phyloP scores from a whole-genome alignment of 2,329 filamentous ascomycete species.

The Ophiostoma sp. region DNA sequence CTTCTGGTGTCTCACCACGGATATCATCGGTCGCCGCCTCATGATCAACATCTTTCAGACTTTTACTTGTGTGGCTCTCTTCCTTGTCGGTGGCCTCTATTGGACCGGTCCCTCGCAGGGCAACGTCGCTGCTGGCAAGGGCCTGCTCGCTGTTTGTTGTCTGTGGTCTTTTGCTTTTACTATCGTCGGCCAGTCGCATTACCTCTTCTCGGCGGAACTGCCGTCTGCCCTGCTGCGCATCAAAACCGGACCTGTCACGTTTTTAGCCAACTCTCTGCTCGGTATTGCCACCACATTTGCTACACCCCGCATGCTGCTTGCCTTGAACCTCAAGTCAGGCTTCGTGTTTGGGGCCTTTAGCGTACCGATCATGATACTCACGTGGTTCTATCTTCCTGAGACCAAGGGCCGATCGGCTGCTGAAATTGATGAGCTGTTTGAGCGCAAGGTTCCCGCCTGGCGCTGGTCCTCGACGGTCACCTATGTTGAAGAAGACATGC shows the following conservation, averaged over 20 bases:
- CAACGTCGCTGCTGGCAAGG: conserved; percentile 20
- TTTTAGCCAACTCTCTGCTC: conserved; percentile 23
- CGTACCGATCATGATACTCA: conserved; percentile 19
- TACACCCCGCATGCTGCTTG: conserved; percentile 24
- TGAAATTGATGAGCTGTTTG: conserved; percentile 27
- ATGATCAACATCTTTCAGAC: conserved; percentile 21
- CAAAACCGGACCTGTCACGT: conserved; percentile 25
- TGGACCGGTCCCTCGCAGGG: conserved; percentile 21
- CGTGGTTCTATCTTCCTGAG: conserved; percentile 25
- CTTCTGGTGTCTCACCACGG: conserved; percentile 20
- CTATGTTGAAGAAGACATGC: not conserved
- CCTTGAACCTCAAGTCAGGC: conserved; percentile 18
- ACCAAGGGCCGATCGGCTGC: conserved; percentile 25
- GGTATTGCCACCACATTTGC: conserved; percentile 25
- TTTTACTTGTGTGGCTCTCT: conserved; percentile 12
- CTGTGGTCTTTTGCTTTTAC: conserved; percentile 24
- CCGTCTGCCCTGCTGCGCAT: conserved; percentile 25
- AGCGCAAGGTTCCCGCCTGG: conserved; percentile 26
- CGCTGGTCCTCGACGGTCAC: conserved; percentile 21
- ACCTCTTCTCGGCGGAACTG: conserved; percentile 25
- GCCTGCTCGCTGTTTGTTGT: conserved; percentile 23
- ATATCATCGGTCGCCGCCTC: conserved; percentile 13
- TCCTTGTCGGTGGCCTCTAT: conserved; percentile 24
- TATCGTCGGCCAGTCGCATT: conserved; percentile 19
- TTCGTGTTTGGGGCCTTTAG: conserved; percentile 26